Conservation (phyloP, 2,329 filamentous ascomycete species). For the Rachicladosporium sp. region DNA sequence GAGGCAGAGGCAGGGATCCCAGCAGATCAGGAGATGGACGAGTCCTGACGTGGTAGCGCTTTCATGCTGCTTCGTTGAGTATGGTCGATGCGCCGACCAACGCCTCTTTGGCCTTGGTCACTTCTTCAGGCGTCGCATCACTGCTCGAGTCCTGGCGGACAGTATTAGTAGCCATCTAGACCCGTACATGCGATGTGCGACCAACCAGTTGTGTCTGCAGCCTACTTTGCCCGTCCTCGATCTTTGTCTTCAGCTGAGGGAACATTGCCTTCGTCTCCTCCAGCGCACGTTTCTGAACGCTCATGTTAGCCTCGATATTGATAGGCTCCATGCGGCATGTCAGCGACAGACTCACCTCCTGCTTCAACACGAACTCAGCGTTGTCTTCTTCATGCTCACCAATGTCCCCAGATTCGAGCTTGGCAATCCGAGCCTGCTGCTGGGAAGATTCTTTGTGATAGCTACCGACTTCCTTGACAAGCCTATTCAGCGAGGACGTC, state of each 20-base stretch:
- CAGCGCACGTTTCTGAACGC: conserved; percentile 61
- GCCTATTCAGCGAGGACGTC: conserved; percentile 64
- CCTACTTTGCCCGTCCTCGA: conserved; percentile 57
- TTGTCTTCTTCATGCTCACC: conserved; percentile 48
- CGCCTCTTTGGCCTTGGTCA: conserved; percentile 34
- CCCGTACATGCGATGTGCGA: too few species aligned
- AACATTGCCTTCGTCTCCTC: conserved; percentile 82
- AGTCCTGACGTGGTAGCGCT: too few species aligned
- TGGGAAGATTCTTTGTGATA: conserved; percentile 76
- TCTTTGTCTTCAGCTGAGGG: conserved; percentile 56
- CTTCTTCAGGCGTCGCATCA: conserved; percentile 28
- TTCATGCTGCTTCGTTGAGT: conserved; percentile 25
- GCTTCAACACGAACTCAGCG: conserved; percentile 64
- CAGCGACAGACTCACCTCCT: conserved; percentile 53
- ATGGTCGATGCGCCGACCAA: conserved; percentile 28
- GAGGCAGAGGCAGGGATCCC: too few species aligned
- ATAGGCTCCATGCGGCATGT: not conserved
- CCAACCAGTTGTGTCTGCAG: conserved; percentile 66
- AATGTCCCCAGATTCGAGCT: conserved; percentile 43
- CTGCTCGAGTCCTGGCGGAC: conserved; percentile 27
- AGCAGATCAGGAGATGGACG: conserved; percentile 8
- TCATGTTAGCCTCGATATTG: not conserved
- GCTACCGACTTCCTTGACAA: conserved; percentile 82
- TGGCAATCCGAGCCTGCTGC: conserved; percentile 59
- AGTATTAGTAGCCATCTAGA: conserved; percentile 2